A percentile compares a stretch with the other conserved stretches of the same genome.
Evolutionary conservation across 805 yeast genomes (phyloP).

Genomic region (Candida odintsovae): DNA sequence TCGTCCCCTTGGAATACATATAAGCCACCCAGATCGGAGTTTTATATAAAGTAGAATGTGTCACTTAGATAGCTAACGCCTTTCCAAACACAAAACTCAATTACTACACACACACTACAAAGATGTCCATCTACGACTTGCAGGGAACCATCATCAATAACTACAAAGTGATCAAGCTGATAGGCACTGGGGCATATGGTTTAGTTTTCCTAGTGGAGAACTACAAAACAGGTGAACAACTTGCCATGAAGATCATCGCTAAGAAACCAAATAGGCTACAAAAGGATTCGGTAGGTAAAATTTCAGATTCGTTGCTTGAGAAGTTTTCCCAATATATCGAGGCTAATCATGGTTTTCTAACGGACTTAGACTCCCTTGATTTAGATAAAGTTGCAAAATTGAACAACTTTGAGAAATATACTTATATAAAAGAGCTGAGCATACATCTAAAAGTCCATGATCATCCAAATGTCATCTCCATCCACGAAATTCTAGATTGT

Average conservation of each 20-base stretch:
- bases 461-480: slow-evolving; percentile 74
- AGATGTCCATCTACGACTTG: not conserved
- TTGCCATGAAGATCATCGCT: slow-evolving; percentile 69
- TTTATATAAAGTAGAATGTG: not conserved
- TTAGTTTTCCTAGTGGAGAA: slow-evolving; percentile 68
- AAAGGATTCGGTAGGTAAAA: slow-evolving; percentile 19
- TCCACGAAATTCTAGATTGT: slow-evolving; percentile 65
- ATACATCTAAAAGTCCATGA: slow-evolving; percentile 69
- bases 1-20: not conserved
- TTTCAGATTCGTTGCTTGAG: slow-evolving; percentile 16
- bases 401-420: slow-evolving; percentile 6
- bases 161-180: slow-evolving; percentile 13
- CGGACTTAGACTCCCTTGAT: slow-evolving; percentile 13
- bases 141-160: slow-evolving; percentile 14
- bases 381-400: slow-evolving; percentile 15
- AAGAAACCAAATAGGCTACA: slow-evolving; percentile 25
- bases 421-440: slow-evolving; percentile 53
- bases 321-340: slow-evolving; percentile 8
- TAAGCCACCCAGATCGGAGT: not conserved
- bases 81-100: not conserved
- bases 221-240: slow-evolving; percentile 38
- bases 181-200: slow-evolving; percentile 85
- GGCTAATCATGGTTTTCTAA: not conserved
- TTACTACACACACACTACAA: not conserved
- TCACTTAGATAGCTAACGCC: not conserved